Percentiles rank a stretch among this genome's conserved stretches.
phyloP scores from a whole-genome alignment of 2,329 filamentous ascomycete genomes.

The Penicillium sp. region DNA sequence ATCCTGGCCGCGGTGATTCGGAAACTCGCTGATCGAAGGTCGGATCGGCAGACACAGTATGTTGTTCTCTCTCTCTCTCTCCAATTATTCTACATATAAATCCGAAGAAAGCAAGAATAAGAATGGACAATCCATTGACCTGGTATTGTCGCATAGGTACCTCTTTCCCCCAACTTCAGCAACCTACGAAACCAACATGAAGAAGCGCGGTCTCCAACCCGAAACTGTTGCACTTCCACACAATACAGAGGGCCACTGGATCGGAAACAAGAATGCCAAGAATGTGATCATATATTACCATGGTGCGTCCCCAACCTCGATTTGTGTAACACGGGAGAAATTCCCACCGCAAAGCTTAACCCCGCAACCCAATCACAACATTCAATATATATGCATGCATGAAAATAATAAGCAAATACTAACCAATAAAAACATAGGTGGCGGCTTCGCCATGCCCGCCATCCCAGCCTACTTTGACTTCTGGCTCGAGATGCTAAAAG shows the following conservation, averaged over 20 bases:
- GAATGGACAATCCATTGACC: neutral
- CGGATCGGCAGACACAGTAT: slow-evolving; percentile 34
- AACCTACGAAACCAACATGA: slow-evolving; percentile 28
- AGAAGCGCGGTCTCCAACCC: slow-evolving; percentile 26
- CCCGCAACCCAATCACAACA: neutral
- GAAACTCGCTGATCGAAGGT: slow-evolving; percentile 23
- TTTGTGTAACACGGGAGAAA: slow-evolving; percentile 1
- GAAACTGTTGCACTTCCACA: slow-evolving; percentile 33
- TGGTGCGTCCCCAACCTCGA: slow-evolving; percentile 23
- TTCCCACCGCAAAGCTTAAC: neutral
- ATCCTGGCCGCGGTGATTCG: slow-evolving; percentile 33
- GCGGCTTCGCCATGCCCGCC: slow-evolving; percentile 53
- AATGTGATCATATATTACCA: slow-evolving; percentile 41
- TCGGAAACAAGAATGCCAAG: slow-evolving; percentile 41
- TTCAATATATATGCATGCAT: neutral
- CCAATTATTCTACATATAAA: neutral
- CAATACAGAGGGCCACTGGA: slow-evolving; percentile 37
- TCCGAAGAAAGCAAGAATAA: neutral
- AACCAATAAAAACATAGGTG: slow-evolving; percentile 39
- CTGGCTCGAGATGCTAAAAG: slow-evolving; percentile 41
- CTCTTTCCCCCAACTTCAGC: slow-evolving; percentile 25
- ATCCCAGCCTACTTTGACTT: slow-evolving; percentile 46
- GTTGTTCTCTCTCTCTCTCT: slow-evolving; percentile 11
- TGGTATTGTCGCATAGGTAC: slow-evolving; percentile 20
- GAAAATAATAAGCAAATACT: too few relatives aligned